A percentile compares a stretch with the other conserved stretches of the same genome.
Evolutionary conservation across 208 protist species (phyloP).

Genomic region (Crithidia bombi): DNA sequence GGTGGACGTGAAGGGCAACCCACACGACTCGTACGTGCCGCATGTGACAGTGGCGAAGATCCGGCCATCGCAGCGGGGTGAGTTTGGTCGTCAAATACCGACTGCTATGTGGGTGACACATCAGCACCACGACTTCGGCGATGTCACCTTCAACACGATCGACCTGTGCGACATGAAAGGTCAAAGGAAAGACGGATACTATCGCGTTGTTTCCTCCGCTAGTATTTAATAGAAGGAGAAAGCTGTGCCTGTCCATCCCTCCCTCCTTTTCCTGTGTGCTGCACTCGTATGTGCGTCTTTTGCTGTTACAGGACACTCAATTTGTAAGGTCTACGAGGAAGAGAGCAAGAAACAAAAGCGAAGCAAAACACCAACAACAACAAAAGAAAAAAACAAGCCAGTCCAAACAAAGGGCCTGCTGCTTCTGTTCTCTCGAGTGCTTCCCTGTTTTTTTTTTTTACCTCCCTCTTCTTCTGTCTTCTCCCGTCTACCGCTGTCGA

Average conservation of each 20-base stretch:
- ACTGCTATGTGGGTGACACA: slow-evolving; percentile 60
- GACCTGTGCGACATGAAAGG: slow-evolving; percentile 84
- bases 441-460: background rate
- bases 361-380: no score
- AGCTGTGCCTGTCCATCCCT: background rate
- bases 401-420: no score
- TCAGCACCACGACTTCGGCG: slow-evolving; percentile 88
- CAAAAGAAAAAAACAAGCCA: no score
- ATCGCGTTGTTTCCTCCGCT: slow-evolving; percentile 53
- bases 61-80: slow-evolving; percentile 42
- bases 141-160: slow-evolving; percentile 71
- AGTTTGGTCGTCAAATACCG: slow-evolving; percentile 68
- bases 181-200: slow-evolving; percentile 61
- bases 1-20: slow-evolving; percentile 88
- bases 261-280: background rate
- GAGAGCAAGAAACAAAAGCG: no score
- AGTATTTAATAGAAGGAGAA: background rate
- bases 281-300: no score
- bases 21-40: slow-evolving; percentile 89
- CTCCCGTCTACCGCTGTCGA: background rate
- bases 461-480: background rate
- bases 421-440: no score
- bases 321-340: no score
- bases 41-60: slow-evolving; percentile 90
- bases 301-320: no score